Conservation (phyloP, 202 grass and related monocot genomes). For the Eragrostis tef region DNA sequence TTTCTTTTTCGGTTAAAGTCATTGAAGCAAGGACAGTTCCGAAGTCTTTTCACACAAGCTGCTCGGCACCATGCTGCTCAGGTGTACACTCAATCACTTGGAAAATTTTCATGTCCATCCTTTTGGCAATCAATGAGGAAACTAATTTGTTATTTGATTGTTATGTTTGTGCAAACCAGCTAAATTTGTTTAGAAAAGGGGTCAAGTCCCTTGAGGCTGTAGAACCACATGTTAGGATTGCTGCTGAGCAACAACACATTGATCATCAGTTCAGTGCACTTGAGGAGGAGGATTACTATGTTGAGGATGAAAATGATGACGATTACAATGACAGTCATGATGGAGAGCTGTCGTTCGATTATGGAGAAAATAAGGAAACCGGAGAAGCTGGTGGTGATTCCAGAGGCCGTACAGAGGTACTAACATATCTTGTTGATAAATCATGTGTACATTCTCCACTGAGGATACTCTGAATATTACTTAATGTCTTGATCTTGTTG, state of each 20-base stretch:
- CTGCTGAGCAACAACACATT: slow-evolving; percentile 89
- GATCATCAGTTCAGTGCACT: slow-evolving; percentile 93
- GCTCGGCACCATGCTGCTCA: slow-evolving; percentile 93
- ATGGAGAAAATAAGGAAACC: slow-evolving; percentile 62
- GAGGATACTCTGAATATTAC: slow-evolving; percentile 18
- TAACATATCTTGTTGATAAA: slow-evolving; percentile 6
- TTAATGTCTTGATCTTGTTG: slow-evolving; percentile 24
- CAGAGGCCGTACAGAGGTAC: slow-evolving; percentile 71
- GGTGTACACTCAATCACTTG: slow-evolving; percentile 50
- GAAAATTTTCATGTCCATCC: slow-evolving; percentile 8
- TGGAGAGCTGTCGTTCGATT: slow-evolving; percentile 81
- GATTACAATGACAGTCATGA: slow-evolving; percentile 63
- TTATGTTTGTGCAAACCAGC: slow-evolving; percentile 55
- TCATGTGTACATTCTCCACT: slow-evolving; percentile 5
- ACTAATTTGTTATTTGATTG: slow-evolving; percentile 36
- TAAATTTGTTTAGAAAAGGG: slow-evolving; percentile 92
- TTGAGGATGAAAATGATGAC: slow-evolving; percentile 69
- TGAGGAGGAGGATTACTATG: slow-evolving; percentile 73
- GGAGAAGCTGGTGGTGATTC: slow-evolving; percentile 55
- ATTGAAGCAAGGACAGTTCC: slow-evolving; percentile 92
- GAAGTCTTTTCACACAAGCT: slow-evolving; percentile 98
- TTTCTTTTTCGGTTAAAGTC: slow-evolving; percentile 95
- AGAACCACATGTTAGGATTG: slow-evolving; percentile 81
- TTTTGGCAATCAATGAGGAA: background rate
- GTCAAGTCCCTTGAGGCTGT: slow-evolving; percentile 80